phyloP scores from a whole-genome alignment of 2,329 filamentous ascomycete genomes.

The Alternaria metachromatica region DNA sequence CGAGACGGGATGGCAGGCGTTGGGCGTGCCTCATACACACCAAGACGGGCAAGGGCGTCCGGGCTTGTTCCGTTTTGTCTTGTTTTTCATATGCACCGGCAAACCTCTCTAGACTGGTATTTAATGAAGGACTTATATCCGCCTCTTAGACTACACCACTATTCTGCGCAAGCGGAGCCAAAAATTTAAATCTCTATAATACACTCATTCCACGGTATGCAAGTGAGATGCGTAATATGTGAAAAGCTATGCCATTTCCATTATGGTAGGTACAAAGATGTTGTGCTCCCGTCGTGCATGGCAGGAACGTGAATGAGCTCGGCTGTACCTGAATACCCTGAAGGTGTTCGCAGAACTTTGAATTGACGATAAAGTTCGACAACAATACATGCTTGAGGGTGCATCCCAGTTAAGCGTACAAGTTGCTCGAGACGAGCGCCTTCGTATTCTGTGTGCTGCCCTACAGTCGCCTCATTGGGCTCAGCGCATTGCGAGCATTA shows the following conservation, averaged over 20 bases:
- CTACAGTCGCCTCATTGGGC: neutral
- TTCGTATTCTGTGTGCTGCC: neutral
- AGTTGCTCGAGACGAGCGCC: neutral
- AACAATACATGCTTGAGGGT: neutral
- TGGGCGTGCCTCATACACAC: conserved; percentile 36
- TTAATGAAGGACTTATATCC: conserved; percentile 51
- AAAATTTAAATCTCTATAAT: conserved; percentile 33
- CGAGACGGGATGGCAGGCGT: conserved; percentile 35
- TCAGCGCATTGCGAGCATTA: neutral
- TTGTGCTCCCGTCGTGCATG: neutral
- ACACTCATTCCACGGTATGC: neutral
- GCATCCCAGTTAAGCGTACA: neutral
- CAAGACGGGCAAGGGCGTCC: conserved; percentile 44
- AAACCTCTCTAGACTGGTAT: conserved; percentile 48
- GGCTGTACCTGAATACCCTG: neutral
- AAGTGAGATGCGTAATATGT: neutral
- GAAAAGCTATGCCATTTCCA: neutral
- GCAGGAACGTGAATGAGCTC: neutral
- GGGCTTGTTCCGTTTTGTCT: conserved; percentile 27
- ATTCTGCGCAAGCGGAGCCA: conserved; percentile 39
- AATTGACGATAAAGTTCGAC: neutral
- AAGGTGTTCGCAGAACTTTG: neutral
- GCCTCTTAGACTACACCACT: conserved; percentile 44
- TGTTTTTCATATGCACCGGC: conserved; percentile 35
- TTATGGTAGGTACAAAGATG: neutral